Conservation (phyloP, 106 monocot genomes). For the Allium cepa region DNA sequence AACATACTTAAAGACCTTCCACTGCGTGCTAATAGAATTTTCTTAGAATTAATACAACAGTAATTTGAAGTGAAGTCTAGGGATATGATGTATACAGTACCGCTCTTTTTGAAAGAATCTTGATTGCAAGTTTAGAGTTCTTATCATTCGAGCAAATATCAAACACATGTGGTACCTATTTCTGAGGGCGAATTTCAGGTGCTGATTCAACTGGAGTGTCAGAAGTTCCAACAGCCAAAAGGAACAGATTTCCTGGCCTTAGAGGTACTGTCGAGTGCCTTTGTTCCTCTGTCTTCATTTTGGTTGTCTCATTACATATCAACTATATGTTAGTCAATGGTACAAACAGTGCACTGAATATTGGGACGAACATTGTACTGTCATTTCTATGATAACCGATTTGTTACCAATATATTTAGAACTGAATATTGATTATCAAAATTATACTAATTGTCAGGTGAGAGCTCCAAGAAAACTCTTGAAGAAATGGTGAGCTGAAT, state of each 20-base stretch:
- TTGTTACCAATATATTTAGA: slow-evolving; percentile 1
- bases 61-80: too few species aligned
- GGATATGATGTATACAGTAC: too few species aligned
- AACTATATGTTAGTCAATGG: too few species aligned
- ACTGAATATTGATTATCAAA: slow-evolving; percentile 5
- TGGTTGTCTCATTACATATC: too few species aligned
- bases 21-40: too few species aligned
- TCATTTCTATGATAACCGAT: not conserved
- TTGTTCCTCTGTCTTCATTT: too few species aligned
- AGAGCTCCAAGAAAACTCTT: slow-evolving; percentile 57
- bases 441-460: slow-evolving; percentile 29
- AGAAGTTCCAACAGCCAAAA: slow-evolving; percentile 25
- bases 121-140: too few species aligned
- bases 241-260: slow-evolving; percentile 41
- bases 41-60: too few species aligned
- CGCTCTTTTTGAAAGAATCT: too few species aligned
- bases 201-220: slow-evolving; percentile 24
- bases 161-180: not conserved
- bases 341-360: not conserved
- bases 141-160: not conserved
- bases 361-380: not conserved
- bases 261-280: slow-evolving; percentile 25
- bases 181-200: slow-evolving; percentile 1
- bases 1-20: too few species aligned
- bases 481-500: slow-evolving; percentile 52